A percentile compares a stretch with the other conserved stretches of the same genome.
Conservation (phyloP, 2,329 filamentous ascomycete species). For the Stachybotrys chartarum region DNA sequence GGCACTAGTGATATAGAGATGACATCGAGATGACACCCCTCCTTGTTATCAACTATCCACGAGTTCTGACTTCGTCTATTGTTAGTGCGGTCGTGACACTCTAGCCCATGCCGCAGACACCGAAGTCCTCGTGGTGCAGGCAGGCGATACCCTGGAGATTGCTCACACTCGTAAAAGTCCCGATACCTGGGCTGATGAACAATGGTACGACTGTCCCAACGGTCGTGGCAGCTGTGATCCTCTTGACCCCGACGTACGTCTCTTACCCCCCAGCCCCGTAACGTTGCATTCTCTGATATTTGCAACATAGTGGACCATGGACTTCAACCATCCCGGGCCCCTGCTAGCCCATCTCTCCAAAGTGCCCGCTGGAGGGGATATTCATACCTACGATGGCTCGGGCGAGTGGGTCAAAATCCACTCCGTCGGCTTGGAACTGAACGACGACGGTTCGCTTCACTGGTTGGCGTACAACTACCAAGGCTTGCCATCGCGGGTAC, state of each 20-base stretch:
- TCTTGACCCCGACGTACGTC: neutral
- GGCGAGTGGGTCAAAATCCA: neutral
- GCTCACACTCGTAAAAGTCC: neutral
- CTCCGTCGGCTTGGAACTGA: neutral
- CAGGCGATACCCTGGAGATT: neutral
- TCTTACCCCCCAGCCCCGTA: too few relatives aligned
- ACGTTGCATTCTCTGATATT: too few relatives aligned
- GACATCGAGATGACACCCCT: too few relatives aligned
- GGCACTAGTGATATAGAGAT: too few relatives aligned
- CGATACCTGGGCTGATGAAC: neutral
- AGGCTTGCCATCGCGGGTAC: neutral
- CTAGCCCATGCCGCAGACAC: neutral
- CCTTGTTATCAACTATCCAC: too few relatives aligned
- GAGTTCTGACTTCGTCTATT: too few relatives aligned
- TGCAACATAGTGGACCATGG: neutral
- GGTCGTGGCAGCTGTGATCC: neutral
- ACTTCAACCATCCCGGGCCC: neutral
- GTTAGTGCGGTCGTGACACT: too few relatives aligned
- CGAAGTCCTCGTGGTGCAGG: neutral
- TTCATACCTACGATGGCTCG: neutral
- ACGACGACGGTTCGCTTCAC: neutral
- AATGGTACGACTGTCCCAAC: neutral
- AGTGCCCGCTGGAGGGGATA: neutral
- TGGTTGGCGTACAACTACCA: neutral
- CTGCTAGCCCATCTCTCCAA: neutral